These are phyloP conservation scores for Clavulina sp. DNA, from an alignment of 768 basidiomycete species.

Conservation along the genomic window DNA sequence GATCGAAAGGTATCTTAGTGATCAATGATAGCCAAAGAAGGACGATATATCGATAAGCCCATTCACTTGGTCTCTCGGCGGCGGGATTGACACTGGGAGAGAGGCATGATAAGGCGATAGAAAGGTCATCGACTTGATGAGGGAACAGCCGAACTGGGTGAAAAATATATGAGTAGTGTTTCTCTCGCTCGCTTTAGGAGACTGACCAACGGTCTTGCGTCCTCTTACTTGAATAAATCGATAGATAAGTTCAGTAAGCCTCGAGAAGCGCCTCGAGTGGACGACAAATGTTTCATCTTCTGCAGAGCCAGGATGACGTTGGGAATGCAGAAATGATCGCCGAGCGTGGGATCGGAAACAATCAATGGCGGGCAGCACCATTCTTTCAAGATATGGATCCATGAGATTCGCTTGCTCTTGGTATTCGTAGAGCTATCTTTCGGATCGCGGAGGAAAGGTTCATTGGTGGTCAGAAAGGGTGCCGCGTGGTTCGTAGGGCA, in stretches of 20 bases:
- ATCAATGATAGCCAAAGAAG: constrained; percentile 91
- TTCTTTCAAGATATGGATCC: constrained; percentile 69
- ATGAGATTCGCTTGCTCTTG: constrained; percentile 87
- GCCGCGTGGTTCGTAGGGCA: no score
- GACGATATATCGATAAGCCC: constrained; percentile 70
- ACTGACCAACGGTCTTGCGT: constrained; percentile 77
- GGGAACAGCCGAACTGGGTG: constrained; percentile 78
- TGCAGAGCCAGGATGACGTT: no score
- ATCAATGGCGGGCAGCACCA: constrained; percentile 60
- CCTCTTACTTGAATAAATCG: constrained; percentile 75
- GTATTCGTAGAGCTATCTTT: constrained; percentile 77
- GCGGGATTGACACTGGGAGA: no score
- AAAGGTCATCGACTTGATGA: constrained; percentile 71
- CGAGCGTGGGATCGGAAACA: constrained; percentile 37
- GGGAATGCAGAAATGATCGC: constrained; percentile 15
- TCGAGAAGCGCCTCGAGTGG: constrained; percentile 26
- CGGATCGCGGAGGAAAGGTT: no score
- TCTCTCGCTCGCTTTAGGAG: neutral
- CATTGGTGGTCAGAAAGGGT: neutral
- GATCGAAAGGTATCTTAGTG: constrained; percentile 83
- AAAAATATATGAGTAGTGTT: neutral
- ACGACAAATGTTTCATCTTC: constrained; percentile 14
- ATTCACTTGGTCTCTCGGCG: no score
- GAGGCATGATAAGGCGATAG: constrained; percentile 53
- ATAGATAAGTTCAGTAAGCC: constrained; percentile 51